These are phyloP conservation scores for Epicoccum sorghinum DNA, from an alignment of 2,329 filamentous ascomycete genomes.

Conservation along the genomic window DNA sequence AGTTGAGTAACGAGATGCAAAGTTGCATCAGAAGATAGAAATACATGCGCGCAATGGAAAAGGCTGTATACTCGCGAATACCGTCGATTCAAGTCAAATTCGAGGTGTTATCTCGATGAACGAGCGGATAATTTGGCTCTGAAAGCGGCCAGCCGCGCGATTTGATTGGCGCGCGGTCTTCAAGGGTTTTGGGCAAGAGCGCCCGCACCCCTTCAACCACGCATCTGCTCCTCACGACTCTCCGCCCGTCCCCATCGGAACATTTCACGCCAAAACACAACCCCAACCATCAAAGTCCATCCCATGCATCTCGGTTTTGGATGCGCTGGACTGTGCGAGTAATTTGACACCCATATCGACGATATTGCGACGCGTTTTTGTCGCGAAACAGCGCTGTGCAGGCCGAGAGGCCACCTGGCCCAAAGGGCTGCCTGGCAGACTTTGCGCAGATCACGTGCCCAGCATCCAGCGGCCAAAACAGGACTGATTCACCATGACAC, in stretches of 20 bases:
- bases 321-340: constrained; percentile 31
- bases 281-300: constrained; percentile 29
- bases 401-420: constrained; percentile 32
- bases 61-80: not conserved
- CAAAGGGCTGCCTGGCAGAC: constrained; percentile 24
- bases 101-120: not conserved
- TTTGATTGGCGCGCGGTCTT: constrained; percentile 10
- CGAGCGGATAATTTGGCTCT: constrained; percentile 2
- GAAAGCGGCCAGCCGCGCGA: constrained; percentile 7
- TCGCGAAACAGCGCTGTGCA: constrained; percentile 29
- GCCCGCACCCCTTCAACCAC: not conserved
- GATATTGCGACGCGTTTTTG: constrained; percentile 38
- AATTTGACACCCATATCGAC: constrained; percentile 38
- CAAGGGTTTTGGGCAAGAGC: constrained; percentile 8
- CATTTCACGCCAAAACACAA: constrained; percentile 26
- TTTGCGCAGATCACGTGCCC: constrained; percentile 39
- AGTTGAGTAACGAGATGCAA: not conserved
- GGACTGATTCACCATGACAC: constrained; percentile 41
- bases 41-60: not conserved
- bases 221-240: constrained; percentile 4
- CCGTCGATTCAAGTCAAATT: not conserved
- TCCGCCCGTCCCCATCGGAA: constrained; percentile 19
- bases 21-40: not conserved
- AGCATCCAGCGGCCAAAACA: constrained; percentile 9
- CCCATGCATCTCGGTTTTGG: constrained; percentile 26